Conservation (phyloP, 441 rosid genomes). For the Macaranga tanarius region DNA sequence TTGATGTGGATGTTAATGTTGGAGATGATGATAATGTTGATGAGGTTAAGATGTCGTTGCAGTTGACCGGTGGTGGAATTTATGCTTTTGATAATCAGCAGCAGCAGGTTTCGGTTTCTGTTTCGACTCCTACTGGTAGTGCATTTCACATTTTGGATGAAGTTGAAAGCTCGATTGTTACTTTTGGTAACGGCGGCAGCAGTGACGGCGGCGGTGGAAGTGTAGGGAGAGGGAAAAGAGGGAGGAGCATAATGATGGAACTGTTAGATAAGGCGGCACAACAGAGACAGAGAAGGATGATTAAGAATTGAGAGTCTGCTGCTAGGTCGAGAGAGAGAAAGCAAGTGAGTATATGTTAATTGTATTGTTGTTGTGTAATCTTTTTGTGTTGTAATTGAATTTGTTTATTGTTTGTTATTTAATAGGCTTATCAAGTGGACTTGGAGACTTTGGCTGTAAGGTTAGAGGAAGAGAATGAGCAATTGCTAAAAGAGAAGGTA, state of each 20-base stretch:
- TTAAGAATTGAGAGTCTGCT: conserved; percentile 93
- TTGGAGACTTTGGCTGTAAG: conserved; percentile 68
- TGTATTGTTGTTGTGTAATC: neutral
- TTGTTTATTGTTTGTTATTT: neutral
- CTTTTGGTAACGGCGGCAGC: conserved; percentile 42
- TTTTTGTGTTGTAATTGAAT: neutral
- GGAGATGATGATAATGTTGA: conserved; percentile 37
- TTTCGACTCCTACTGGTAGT: conserved; percentile 28
- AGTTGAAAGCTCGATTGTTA: conserved; percentile 51
- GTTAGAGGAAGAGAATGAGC: conserved; percentile 73
- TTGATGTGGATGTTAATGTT: conserved; percentile 35
- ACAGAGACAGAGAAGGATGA: conserved; percentile 93
- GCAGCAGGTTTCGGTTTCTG: conserved; percentile 9
- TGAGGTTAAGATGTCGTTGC: conserved; percentile 50
- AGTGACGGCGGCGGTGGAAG: conserved; percentile 30
- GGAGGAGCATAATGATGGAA: conserved; percentile 55
- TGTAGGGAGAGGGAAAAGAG: conserved; percentile 64
- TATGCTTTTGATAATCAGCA: conserved; percentile 53
- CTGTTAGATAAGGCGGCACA: conserved; percentile 81
- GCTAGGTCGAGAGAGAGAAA: conserved; percentile 95
- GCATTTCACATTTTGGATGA: conserved; percentile 44
- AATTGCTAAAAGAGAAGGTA: conserved; percentile 69
- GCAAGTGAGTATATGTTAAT: conserved; percentile 54
- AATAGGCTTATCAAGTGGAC: conserved; percentile 77
- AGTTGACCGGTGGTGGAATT: conserved; percentile 45